A percentile compares a stretch with the other conserved stretches of the same genome.
Evolutionary conservation across 352 stramenopile species (phyloP).

Genomic region (Phytophthora colocasiae): DNA sequence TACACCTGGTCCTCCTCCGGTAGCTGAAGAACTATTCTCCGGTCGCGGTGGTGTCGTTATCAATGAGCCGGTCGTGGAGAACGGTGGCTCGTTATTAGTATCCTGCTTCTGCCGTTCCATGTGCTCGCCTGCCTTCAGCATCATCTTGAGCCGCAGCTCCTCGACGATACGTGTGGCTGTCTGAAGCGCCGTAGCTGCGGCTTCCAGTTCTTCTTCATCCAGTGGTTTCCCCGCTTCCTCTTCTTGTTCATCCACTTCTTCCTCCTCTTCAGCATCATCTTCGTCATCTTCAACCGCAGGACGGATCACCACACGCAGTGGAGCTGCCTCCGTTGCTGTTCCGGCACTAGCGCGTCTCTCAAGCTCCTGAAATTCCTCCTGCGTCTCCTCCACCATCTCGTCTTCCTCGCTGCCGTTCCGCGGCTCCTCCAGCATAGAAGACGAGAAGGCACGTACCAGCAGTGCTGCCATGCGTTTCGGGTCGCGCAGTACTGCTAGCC

Average conservation of each 20-base stretch:
- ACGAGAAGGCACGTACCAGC: slow-evolving; percentile 53
- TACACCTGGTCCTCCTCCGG: slow-evolving; percentile 37
- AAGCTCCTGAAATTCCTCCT: slow-evolving; percentile 38
- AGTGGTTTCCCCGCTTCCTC: slow-evolving; percentile 36
- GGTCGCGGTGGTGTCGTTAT: slow-evolving; percentile 12
- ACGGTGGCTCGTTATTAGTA: slow-evolving; percentile 15
- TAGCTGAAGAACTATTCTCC: neutral
- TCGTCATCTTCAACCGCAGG: slow-evolving; percentile 39
- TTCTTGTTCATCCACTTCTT: slow-evolving; percentile 46
- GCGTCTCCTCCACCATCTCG: slow-evolving; percentile 41
- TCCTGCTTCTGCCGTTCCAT: slow-evolving; percentile 47
- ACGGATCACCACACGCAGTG: slow-evolving; percentile 28
- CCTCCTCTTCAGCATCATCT: slow-evolving; percentile 45
- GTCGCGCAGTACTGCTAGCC: slow-evolving; percentile 40
- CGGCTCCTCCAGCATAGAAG: slow-evolving; percentile 27
- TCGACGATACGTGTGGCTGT: slow-evolving; percentile 63
- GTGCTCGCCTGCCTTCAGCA: slow-evolving; percentile 55
- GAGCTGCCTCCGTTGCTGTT: neutral
- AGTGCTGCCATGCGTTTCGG: slow-evolving; percentile 53
- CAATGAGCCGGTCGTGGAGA: slow-evolving; percentile 14
- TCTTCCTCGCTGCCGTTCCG: slow-evolving; percentile 27
- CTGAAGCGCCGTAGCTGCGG: slow-evolving; percentile 57
- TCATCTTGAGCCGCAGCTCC: slow-evolving; percentile 61
- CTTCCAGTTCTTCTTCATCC: slow-evolving; percentile 54
- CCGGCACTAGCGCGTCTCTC: slow-evolving; percentile 15